These are phyloP conservation scores for Starmerella roubikii DNA, from an alignment of 805 yeast species.

Conservation along the genomic window DNA sequence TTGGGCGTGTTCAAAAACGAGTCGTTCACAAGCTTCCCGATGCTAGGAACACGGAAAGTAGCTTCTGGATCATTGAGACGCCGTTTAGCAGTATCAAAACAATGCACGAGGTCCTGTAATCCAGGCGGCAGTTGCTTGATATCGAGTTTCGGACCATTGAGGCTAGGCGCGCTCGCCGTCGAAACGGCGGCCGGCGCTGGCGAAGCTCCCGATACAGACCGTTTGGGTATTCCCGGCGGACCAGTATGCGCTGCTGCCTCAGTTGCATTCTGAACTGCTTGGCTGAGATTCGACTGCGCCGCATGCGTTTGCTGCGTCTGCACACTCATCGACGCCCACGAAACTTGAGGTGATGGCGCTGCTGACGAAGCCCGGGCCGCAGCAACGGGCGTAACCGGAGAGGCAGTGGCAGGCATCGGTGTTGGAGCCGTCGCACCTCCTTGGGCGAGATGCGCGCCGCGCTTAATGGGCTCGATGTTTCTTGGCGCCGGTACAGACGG, in stretches of 20 bases:
- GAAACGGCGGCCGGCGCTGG: background rate
- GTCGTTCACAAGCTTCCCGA: conserved; percentile 51
- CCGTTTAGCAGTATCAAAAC: conserved; percentile 30
- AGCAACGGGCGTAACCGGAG: background rate
- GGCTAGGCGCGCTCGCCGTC: background rate
- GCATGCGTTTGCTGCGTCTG: conserved; percentile 4
- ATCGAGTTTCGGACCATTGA: background rate
- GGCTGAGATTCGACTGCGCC: conserved; percentile 3
- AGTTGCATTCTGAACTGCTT: conserved; percentile 3
- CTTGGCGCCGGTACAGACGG: conserved; percentile 19
- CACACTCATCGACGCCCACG: background rate
- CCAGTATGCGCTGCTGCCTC: background rate
- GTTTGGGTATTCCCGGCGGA: background rate
- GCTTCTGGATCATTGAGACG: conserved; percentile 38
- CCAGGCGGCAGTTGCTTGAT: conserved; percentile 29
- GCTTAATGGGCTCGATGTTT: conserved; percentile 10
- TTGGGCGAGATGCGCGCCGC: conserved; percentile 18
- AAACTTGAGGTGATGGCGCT: background rate
- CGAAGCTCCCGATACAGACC: too few species aligned
- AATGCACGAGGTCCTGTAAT: conserved; percentile 28
- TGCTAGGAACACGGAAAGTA: conserved; percentile 26
- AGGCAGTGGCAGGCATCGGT: background rate
- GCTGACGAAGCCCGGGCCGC: background rate
- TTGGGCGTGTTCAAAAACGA: conserved; percentile 86
- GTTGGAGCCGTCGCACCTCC: conserved; percentile 17